Base-by-base conservation (phyloP, 1,139 yeast species). In the Zygosaccharomyces sapae region DNA sequence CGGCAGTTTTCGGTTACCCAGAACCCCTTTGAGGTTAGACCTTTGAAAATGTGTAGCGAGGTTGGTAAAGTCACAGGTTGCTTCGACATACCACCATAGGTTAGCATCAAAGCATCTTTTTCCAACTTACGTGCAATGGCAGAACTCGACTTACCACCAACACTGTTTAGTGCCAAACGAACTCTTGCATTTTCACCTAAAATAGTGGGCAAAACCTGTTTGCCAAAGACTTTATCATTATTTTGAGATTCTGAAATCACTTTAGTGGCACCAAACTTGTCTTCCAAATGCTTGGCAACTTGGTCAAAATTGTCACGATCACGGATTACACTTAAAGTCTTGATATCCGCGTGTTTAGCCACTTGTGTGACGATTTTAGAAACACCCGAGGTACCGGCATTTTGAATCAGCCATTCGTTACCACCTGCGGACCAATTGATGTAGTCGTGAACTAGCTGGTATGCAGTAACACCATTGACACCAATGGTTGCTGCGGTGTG, bases 71-170 rank as follows among this genome's bases (percentile, higher is more conserved):
- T 77, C 22, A 94, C 94, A 2, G 98, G 98, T 69, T 88, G 92
- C 73, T 83, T 82, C 4, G 97, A 87, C 98, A 92, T 92, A 43
- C 96, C 98, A 24, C 99, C 99, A 64, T 92, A 92, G 0, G 97
- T 89, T 59, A 86, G 80, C 74, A 92, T 74, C 53, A 85, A 74
- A 1, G 81, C 81, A 25, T 89, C 87, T 52, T 79, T 75, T 44
- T 78, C 80, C 53, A 92, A 75, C 63, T 89, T 89, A 55, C 96
- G 77, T 6, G 96, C 92, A 56, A 92, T 73, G 38, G 83, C 82
- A 1, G 95, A 75, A 36, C 89, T 78, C 34, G 88, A 83, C 55
- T 85, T 77, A 27, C 98, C 98, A 44, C 98, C 97, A 39, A 92
- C 94, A 61, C 96, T 87, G 69, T 94, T 92, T 55, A 92, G 73